Evolutionary conservation across 345 rosid genomes (phyloP).

Genomic region (Eucalyptus sp.): DNA sequence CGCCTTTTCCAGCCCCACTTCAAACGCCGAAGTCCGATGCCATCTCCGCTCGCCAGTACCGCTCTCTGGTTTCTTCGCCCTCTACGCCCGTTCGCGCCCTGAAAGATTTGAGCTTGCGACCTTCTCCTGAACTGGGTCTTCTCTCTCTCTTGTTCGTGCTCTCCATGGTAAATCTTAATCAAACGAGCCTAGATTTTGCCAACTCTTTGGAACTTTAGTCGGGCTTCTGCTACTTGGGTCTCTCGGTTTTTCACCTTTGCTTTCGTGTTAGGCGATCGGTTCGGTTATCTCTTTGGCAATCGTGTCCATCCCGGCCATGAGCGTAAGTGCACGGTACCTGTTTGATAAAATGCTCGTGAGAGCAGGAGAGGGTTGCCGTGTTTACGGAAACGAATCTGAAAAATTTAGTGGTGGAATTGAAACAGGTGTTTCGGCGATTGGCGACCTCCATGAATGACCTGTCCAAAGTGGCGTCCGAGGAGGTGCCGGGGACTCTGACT

Average conservation of each 20-base stretch:
- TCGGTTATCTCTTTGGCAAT: slow-evolving; percentile 6
- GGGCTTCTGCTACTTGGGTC: not conserved
- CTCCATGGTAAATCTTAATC: slow-evolving; percentile 2
- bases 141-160: slow-evolving; percentile 17
- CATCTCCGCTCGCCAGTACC: not conserved
- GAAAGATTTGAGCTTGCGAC: not conserved
- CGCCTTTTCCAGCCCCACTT: not conserved
- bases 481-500: slow-evolving; percentile 23
- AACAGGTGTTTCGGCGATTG: slow-evolving; percentile 16
- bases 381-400: not conserved
- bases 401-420: not conserved
- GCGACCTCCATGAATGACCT: slow-evolving; percentile 2
- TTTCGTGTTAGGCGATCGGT: slow-evolving; percentile 3
- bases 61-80: not conserved
- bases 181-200: not conserved
- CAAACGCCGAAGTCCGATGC: not conserved
- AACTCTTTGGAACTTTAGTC: not conserved
- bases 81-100: not conserved
- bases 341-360: not conserved
- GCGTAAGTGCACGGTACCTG: slow-evolving; percentile 2
- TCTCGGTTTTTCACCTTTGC: not conserved
- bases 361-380: not conserved
- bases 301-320: slow-evolving; percentile 14
- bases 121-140: slow-evolving; percentile 16
- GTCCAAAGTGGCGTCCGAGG: slow-evolving; percentile 9